A percentile compares a stretch with the other conserved stretches of the same genome.
These are phyloP conservation scores for Leucocoprinus birnbaumii DNA, from an alignment of 768 basidiomycete species.

Conservation along the genomic window DNA sequence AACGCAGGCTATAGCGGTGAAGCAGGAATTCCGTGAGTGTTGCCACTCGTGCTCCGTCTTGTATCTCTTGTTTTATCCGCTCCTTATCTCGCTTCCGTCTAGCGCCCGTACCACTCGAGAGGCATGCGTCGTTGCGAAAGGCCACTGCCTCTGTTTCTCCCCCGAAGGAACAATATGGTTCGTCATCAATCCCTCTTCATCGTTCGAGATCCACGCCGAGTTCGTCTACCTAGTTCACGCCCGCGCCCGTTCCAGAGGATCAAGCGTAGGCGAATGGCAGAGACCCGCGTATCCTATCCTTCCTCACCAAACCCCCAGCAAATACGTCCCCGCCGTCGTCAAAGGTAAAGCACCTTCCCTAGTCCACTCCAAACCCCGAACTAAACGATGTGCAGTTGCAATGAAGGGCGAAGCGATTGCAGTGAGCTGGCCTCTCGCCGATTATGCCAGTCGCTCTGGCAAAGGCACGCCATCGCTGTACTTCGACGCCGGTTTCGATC, in stretches of 20 bases:
- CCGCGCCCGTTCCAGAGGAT: slow-evolving; percentile 4
- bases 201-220: background rate
- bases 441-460: slow-evolving; percentile 28
- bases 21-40: slow-evolving; percentile 12
- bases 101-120: slow-evolving; percentile 1
- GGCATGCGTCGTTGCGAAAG: slow-evolving; percentile 6
- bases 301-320: slow-evolving; percentile 14
- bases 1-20: background rate
- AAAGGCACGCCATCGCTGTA: slow-evolving; percentile 34
- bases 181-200: background rate
- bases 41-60: background rate
- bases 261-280: slow-evolving; percentile 11
- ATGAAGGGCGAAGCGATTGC: slow-evolving; percentile 39
- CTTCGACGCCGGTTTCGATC: slow-evolving; percentile 50
- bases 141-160: background rate
- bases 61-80: background rate
- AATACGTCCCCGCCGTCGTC: slow-evolving; percentile 27
- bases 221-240: background rate
- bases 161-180: slow-evolving; percentile 8
- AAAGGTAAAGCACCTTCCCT: slow-evolving; percentile 17
- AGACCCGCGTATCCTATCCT: background rate
- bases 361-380: background rate
- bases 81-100: background rate
- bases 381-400: slow-evolving; percentile 21
- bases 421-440: slow-evolving; percentile 48